A percentile compares a stretch with the other conserved stretches of the same genome.
Evolutionary conservation across 2,329 filamentous ascomycete genomes (phyloP).

Genomic region (Claviceps quebecensis): DNA sequence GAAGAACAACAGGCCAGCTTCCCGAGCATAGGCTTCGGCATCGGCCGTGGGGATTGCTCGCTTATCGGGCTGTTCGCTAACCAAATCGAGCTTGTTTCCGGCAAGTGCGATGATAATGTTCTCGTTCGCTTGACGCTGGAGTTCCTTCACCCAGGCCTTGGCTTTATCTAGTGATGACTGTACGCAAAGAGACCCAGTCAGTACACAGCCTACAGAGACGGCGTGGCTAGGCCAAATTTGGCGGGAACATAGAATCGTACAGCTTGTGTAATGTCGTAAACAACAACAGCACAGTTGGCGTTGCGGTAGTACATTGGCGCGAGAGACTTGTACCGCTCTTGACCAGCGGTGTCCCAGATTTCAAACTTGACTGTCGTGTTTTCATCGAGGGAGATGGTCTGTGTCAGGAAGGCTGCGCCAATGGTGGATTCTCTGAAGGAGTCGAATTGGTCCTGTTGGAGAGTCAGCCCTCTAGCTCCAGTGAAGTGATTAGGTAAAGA

Average conservation of each 20-base stretch:
- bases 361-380: constrained; percentile 99
- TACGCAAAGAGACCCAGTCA: not conserved
- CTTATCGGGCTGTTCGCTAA: constrained; percentile 89
- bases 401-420: constrained; percentile 94
- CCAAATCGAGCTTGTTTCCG: constrained; percentile 94
- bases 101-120: constrained; percentile 98
- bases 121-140: constrained; percentile 97
- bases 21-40: constrained; percentile 86
- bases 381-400: constrained; percentile 96
- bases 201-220: not conserved
- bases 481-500: not conserved
- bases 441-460: constrained; percentile 86
- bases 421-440: constrained; percentile 93
- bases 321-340: constrained; percentile 97
- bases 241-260: constrained; percentile 38
- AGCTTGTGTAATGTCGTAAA: constrained; percentile 98
- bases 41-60: constrained; percentile 79
- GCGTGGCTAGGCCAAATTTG: not conserved
- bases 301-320: constrained; percentile 99
- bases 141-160: constrained; percentile 97
- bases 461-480: not conserved
- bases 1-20: constrained; percentile 92
- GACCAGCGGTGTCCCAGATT: constrained; percentile 97
- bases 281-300: constrained; percentile 96
- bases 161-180: constrained; percentile 96